These are phyloP conservation scores for Tricholoma sp. DNA, from an alignment of 768 basidiomycete genomes.

Conservation along the genomic window DNA sequence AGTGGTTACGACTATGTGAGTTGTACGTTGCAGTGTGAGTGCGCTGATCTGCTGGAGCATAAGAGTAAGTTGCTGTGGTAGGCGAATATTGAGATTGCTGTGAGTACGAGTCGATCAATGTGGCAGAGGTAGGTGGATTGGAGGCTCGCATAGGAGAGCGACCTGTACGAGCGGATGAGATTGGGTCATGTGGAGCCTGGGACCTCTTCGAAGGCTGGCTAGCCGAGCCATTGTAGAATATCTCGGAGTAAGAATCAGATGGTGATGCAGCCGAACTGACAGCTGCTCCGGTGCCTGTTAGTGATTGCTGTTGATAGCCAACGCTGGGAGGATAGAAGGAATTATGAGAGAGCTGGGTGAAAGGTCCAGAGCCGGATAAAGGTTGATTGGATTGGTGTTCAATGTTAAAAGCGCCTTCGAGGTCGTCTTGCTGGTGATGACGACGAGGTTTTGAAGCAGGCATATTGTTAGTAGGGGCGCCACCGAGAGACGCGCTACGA, in stretches of 20 bases:
- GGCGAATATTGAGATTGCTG: slow-evolving; percentile 68
- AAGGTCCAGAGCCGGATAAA: slow-evolving; percentile 31
- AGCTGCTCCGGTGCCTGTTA: slow-evolving; percentile 27
- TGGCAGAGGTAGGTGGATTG: slow-evolving; percentile 39
- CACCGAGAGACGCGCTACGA: slow-evolving; percentile 65
- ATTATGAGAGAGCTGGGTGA: slow-evolving; percentile 36
- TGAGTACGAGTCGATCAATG: slow-evolving; percentile 67
- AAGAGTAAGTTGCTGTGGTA: slow-evolving; percentile 47
- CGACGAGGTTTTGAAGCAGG: slow-evolving; percentile 49
- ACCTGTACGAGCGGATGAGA: slow-evolving; percentile 39
- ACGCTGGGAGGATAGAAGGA: slow-evolving; percentile 57
- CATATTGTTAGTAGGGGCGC: slow-evolving; percentile 32
- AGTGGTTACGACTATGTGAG: slow-evolving; percentile 52
- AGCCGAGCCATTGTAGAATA: slow-evolving; percentile 54
- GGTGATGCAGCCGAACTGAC: slow-evolving; percentile 31
- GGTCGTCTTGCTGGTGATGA: slow-evolving; percentile 66
- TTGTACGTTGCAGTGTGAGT: slow-evolving; percentile 40
- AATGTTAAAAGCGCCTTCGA: slow-evolving; percentile 45
- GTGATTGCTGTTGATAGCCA: slow-evolving; percentile 52
- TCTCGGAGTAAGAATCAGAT: slow-evolving; percentile 50
- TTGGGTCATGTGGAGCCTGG: slow-evolving; percentile 49
- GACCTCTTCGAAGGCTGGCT: slow-evolving; percentile 50
- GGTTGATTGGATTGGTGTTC: slow-evolving; percentile 26
- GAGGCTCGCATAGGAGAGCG: slow-evolving; percentile 62
- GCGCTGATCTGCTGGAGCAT: slow-evolving; percentile 38